phyloP scores from a whole-genome alignment of 192 early-diverging fungal genomes.

The Mortierella alpina region DNA sequence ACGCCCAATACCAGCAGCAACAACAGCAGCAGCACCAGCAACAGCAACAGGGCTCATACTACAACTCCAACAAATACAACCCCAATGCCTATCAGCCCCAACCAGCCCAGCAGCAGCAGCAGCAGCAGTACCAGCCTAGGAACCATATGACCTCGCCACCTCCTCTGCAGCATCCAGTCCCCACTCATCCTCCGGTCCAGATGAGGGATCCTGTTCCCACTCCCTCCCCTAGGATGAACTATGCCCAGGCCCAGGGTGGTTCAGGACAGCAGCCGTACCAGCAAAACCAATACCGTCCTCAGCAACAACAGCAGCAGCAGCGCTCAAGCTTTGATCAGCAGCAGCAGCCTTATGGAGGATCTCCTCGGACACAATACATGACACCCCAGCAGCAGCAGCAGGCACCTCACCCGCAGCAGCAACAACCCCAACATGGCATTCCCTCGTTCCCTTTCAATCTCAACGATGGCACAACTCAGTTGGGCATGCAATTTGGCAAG shows the following conservation, averaged over 20 bases:
- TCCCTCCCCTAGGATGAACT: conserved; percentile 59
- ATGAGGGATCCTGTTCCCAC: conserved; percentile 58
- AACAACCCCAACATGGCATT: conserved; percentile 39
- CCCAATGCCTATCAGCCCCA: conserved; percentile 51
- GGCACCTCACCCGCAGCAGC: conserved; percentile 30
- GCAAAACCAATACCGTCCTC: conserved; percentile 51
- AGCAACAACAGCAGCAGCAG: conserved; percentile 29
- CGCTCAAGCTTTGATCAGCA: conserved; percentile 43
- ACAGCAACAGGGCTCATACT: conserved; percentile 13
- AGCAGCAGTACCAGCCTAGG: conserved; percentile 30
- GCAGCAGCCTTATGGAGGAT: conserved; percentile 34
- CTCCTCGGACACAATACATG: conserved; percentile 38
- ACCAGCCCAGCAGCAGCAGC: conserved; percentile 22
- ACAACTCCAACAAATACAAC: conserved; percentile 36
- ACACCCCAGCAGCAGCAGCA: conserved; percentile 31
- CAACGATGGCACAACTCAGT: conserved; percentile 83
- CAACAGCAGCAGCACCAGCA: conserved; percentile 25
- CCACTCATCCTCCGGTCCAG: conserved; percentile 68
- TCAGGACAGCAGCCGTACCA: conserved; percentile 29
- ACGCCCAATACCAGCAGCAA: conserved; percentile 32
- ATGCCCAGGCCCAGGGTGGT: conserved; percentile 35
- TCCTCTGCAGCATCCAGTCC: conserved; percentile 70
- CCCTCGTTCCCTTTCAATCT: conserved; percentile 62
- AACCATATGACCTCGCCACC: conserved; percentile 60
- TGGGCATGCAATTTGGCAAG: conserved; percentile 95